phyloP scores from a whole-genome alignment of 1,284 basidiomycete species.

The Fomes fomentarius region DNA sequence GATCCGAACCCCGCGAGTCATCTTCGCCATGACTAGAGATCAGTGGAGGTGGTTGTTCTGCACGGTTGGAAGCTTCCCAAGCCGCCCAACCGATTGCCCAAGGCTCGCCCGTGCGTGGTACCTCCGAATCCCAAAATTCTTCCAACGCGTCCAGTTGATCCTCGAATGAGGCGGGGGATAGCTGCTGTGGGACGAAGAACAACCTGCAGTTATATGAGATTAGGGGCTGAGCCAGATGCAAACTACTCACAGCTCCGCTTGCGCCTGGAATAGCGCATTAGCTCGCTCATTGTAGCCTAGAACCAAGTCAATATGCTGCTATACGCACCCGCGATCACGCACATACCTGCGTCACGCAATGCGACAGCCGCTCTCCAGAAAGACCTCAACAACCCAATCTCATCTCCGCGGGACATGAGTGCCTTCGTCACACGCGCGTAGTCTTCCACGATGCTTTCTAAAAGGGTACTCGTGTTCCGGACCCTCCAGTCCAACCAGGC shows the following conservation, averaged over 20 bases:
- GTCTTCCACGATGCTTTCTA: constrained; percentile 57
- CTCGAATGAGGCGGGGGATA: constrained; percentile 46
- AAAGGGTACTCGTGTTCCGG: constrained; percentile 44
- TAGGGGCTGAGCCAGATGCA: not conserved
- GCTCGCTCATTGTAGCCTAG: constrained; percentile 58
- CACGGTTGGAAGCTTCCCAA: constrained; percentile 53
- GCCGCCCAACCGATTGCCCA: constrained; percentile 62
- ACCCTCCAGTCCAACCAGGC: constrained; percentile 80
- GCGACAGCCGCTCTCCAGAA: constrained; percentile 74
- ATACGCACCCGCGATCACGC: not conserved
- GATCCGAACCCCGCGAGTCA: constrained; percentile 46
- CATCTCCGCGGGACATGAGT: constrained; percentile 41
- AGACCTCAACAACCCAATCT: constrained; percentile 61
- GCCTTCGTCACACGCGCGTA: constrained; percentile 45
- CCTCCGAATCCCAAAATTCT: constrained; percentile 79
- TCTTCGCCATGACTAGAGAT: constrained; percentile 16
- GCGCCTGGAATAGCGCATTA: constrained; percentile 75
- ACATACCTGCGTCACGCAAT: constrained; percentile 77
- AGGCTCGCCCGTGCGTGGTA: constrained; percentile 63
- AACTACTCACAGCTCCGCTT: constrained; percentile 68
- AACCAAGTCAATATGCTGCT: not conserved
- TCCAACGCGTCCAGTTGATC: constrained; percentile 60
- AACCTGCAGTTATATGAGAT: constrained; percentile 49
- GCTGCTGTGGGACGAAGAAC: constrained; percentile 52
- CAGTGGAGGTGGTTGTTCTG: constrained; percentile 26